Conservation (phyloP, 2,329 filamentous ascomycete species). For the Trichophyton simii region DNA sequence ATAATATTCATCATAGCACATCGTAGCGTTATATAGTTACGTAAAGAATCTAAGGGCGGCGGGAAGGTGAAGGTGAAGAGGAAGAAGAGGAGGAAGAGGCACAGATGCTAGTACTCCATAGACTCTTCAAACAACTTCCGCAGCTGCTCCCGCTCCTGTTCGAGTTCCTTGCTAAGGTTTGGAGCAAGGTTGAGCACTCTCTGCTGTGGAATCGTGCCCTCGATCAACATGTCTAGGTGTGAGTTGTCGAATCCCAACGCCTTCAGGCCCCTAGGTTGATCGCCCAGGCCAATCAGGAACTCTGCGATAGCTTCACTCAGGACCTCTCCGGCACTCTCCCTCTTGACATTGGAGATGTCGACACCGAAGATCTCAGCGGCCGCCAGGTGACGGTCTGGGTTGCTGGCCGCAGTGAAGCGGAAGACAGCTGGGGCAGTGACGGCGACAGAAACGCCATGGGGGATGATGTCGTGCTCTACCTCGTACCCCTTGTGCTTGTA, state of each 20-base stretch:
- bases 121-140: slow-evolving; percentile 54
- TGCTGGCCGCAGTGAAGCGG: slow-evolving; percentile 79
- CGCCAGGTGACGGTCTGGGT: slow-evolving; percentile 79
- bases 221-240: slow-evolving; percentile 72
- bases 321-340: slow-evolving; percentile 78
- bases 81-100: neutral
- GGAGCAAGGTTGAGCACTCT: slow-evolving; percentile 87
- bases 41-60: neutral
- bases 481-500: slow-evolving; percentile 85
- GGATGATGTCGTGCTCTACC: slow-evolving; percentile 66
- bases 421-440: slow-evolving; percentile 91
- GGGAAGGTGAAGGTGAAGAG: no score
- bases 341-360: slow-evolving; percentile 75
- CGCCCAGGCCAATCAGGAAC: slow-evolving; percentile 73
- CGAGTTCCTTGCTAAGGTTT: slow-evolving; percentile 56
- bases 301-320: slow-evolving; percentile 67
- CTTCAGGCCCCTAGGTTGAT: slow-evolving; percentile 79
- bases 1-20: neutral
- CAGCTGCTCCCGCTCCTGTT: slow-evolving; percentile 60
- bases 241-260: slow-evolving; percentile 63
- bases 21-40: neutral
- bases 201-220: slow-evolving; percentile 86
- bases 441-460: slow-evolving; percentile 88
- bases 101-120: slow-evolving; percentile 36
- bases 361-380: slow-evolving; percentile 86